phyloP scores from a whole-genome alignment of 495 filamentous ascomycete species.

The Schizothecium vesticola region DNA sequence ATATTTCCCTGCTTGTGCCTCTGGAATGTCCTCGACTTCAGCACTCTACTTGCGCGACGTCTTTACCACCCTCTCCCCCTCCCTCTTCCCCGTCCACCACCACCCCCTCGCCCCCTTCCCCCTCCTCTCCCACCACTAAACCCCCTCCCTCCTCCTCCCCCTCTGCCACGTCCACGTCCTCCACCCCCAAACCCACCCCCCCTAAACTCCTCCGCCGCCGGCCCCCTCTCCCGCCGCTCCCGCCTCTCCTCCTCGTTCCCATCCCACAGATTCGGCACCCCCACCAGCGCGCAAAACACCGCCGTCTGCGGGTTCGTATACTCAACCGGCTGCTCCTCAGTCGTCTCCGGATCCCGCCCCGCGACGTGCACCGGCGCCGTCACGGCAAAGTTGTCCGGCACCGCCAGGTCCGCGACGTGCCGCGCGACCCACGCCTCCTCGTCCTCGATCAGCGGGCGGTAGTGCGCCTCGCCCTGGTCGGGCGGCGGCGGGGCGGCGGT shows the following conservation, averaged over 20 bases:
- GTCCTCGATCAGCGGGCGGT: constrained; percentile 55
- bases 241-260: constrained; percentile 62
- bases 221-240: constrained; percentile 43
- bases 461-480: constrained; percentile 59
- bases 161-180: constrained; percentile 29
- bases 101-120: constrained; percentile 21
- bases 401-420: constrained; percentile 57
- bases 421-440: constrained; percentile 72
- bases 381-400: constrained; percentile 71
- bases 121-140: constrained; percentile 34
- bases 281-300: constrained; percentile 69
- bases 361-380: constrained; percentile 68
- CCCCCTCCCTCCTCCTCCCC: constrained; percentile 34
- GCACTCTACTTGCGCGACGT: not conserved
- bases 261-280: constrained; percentile 72
- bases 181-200: constrained; percentile 26
- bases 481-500: constrained; percentile 42
- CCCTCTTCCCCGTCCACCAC: constrained; percentile 14
- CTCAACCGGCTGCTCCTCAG: constrained; percentile 54
- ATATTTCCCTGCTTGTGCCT: not conserved
- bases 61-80: constrained; percentile 9
- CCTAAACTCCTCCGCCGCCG: constrained; percentile 28
- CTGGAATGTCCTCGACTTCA: not conserved
- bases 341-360: constrained; percentile 20
- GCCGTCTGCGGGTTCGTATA: constrained; percentile 79